Evolutionary conservation across 2,329 filamentous ascomycete species (phyloP), one percentile per base, ranked within the genome.

Genomic region (Cladosporium austrohemisphaericum): DNA sequence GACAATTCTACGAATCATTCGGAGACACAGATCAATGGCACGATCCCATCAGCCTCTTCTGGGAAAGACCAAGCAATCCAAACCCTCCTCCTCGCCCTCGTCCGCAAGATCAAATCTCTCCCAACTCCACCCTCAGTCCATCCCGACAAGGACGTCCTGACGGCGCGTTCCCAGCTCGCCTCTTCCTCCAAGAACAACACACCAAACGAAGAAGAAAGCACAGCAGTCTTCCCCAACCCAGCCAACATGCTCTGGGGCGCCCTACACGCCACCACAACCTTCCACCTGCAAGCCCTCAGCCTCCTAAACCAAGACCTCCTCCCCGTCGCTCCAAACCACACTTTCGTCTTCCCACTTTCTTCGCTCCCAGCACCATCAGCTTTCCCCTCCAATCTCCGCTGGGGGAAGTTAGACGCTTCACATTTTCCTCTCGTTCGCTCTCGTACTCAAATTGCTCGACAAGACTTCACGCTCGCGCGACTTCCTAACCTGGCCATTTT

Each of bases 351-450:
- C 37, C 40, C 56, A 13, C 33, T 61, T 6, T 49, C 50, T n/a
- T n/a, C 16, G 9, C 40, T 55, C 22, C 50, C 50, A 11, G 2
- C 31, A 1, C 9, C 37, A 6, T 8, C 16, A 6, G 9, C 46
- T 62, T 57, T 79, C 14, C 73, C 74, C 0, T 54, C 68, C 0
- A 79, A 73, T 0, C 68, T 86, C 64, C 37, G 61, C 6, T 88
- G 83, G 82, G 79, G 74, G 5, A 54, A 59, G 1, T 69, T 84
- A 1, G 64, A 67, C 8, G 59, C 65, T n/a, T 65, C 70, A 53
- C 80, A 88, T 60, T 76, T 81, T 6, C 65, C 65, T 6, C 60
- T 82, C n/a, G 78, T 85, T 5, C 62, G 77, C 23, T 70, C 71
- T 2, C 62, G 80, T 43, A 81, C 79, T 10, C 54, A 75, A 16